Conservation (phyloP, 495 filamentous ascomycete genomes). For the Parachaetomium inaequale region DNA sequence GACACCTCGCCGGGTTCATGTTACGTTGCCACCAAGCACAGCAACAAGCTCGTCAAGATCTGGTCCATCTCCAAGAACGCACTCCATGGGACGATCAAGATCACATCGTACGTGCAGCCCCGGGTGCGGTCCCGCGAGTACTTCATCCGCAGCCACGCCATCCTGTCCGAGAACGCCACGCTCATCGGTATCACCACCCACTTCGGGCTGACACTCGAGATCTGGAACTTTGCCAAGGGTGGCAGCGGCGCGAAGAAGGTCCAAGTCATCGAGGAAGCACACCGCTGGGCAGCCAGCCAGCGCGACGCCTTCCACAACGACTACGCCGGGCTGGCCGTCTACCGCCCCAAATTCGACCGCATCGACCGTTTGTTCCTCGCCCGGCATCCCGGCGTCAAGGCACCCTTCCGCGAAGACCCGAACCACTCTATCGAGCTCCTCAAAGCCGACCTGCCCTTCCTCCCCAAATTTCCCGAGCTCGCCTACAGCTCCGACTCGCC, state of each 20-base stretch:
- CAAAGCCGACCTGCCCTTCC: slow-evolving; percentile 25
- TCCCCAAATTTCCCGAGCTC: slow-evolving; percentile 33
- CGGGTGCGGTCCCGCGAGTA: slow-evolving; percentile 32
- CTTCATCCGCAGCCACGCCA: slow-evolving; percentile 31
- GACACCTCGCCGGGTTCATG: slow-evolving; percentile 21
- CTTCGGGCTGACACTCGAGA: slow-evolving; percentile 31
- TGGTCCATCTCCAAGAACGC: slow-evolving; percentile 28
- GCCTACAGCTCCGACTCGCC: slow-evolving; percentile 27
- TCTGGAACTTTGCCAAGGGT: slow-evolving; percentile 31
- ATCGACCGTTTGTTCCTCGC: slow-evolving; percentile 31
- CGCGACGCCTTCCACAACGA: slow-evolving; percentile 26
- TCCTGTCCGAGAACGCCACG: slow-evolving; percentile 27
- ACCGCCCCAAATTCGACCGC: slow-evolving; percentile 27
- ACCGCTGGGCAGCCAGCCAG: slow-evolving; percentile 29
- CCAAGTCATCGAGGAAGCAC: slow-evolving; percentile 32
- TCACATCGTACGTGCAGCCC: slow-evolving; percentile 28
- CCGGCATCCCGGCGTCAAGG: slow-evolving; percentile 22
- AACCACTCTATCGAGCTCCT: slow-evolving; percentile 26
- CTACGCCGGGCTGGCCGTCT: slow-evolving; percentile 28
- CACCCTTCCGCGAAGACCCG: slow-evolving; percentile 28
- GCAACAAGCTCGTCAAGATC: slow-evolving; percentile 29
- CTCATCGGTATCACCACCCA: slow-evolving; percentile 31
- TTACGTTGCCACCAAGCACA: slow-evolving; percentile 26
- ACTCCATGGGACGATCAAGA: slow-evolving; percentile 27
- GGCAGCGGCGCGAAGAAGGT: slow-evolving; percentile 24